Conservation (phyloP, 2,329 filamentous ascomycete genomes). For the Aureobasidium leucospermi region DNA sequence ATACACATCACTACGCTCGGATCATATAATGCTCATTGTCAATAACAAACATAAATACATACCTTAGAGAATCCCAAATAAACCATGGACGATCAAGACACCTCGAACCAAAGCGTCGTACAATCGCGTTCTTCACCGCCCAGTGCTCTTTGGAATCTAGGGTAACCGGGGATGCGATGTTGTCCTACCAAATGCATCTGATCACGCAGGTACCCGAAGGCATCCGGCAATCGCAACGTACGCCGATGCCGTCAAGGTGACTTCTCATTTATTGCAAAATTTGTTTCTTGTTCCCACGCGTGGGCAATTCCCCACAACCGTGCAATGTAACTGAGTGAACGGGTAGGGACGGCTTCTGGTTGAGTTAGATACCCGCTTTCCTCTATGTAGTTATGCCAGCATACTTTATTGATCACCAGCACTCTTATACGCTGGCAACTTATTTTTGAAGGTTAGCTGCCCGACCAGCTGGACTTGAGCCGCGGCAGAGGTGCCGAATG, state of each 20-base stretch:
- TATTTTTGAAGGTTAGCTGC: neutral
- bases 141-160: neutral
- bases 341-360: neutral
- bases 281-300: neutral
- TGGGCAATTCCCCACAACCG: neutral
- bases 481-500: constrained; percentile 1
- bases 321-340: neutral
- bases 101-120: neutral
- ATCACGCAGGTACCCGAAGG: constrained; percentile 8
- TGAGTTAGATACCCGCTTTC: neutral
- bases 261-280: neutral
- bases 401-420: neutral
- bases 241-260: neutral
- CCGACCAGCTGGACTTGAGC: neutral
- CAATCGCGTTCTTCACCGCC: constrained; percentile 6
- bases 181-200: neutral
- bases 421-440: neutral
- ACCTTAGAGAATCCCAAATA: neutral
- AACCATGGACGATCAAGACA: neutral
- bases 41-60: neutral
- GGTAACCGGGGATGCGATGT: neutral
- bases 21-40: neutral
- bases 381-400: neutral
- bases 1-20: neutral
- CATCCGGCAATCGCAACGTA: neutral